Percentiles rank a stretch among this genome's conserved stretches.
Conservation (phyloP, 352 stramenopile species). For the Globisporangium recalcitrans region DNA sequence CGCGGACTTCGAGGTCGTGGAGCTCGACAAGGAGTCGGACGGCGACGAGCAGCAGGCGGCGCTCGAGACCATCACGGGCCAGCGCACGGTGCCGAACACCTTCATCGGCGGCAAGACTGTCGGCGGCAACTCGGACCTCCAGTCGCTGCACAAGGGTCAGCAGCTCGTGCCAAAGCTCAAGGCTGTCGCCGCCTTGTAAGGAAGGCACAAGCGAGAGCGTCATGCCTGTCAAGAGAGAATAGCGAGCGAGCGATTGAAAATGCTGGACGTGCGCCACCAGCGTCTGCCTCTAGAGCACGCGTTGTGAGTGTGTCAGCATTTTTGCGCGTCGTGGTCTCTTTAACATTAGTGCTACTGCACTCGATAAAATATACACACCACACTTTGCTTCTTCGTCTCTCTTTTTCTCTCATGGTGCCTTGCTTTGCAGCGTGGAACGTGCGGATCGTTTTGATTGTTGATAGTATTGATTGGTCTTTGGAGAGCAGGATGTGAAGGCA, state of each 20-base stretch:
- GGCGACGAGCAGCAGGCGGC: conserved; percentile 58
- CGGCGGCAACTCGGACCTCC: conserved; percentile 93
- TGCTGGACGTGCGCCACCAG: neutral
- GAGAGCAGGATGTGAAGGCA: no score
- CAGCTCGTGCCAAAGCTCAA: conserved; percentile 89
- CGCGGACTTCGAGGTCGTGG: conserved; percentile 49
- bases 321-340: no score
- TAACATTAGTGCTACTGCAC: no score
- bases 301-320: neutral
- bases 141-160: conserved; percentile 80
- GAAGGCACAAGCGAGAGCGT: no score
- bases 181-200: conserved; percentile 39
- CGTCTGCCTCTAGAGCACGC: neutral
- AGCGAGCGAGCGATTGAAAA: neutral
- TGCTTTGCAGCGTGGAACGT: no score
- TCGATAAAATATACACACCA: conserved; percentile 8
- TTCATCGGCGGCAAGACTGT: conserved; percentile 95
- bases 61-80: conserved; percentile 69
- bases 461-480: no score
- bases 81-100: conserved; percentile 96
- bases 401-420: neutral
- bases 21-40: conserved; percentile 48
- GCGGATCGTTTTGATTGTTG: neutral
- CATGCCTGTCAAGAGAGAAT: neutral
- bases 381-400: no score